phyloP scores from a whole-genome alignment of 495 filamentous ascomycete species.

The Hypoxylon cercidicola region DNA sequence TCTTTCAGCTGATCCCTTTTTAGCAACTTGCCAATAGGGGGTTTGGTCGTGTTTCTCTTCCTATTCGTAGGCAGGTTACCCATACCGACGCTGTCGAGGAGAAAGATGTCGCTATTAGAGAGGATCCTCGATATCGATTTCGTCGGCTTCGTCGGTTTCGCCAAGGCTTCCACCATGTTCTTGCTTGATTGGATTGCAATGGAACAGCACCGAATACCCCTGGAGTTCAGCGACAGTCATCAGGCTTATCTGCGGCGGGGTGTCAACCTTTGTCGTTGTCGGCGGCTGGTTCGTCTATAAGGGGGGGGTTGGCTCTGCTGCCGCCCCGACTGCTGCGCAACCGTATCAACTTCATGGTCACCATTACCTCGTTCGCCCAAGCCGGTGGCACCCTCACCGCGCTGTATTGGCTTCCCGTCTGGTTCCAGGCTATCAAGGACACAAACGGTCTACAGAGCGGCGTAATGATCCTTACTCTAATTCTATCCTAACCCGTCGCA shows the following conservation, averaged over 20 bases:
- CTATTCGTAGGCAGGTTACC: conserved; percentile 32
- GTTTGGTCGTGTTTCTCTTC: conserved; percentile 31
- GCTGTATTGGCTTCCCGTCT: conserved; percentile 65
- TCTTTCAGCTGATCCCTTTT: not conserved
- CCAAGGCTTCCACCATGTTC: conserved; percentile 55
- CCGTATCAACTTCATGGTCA: conserved; percentile 45
- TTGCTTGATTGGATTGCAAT: conserved; percentile 62
- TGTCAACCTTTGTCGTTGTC: conserved; percentile 48
- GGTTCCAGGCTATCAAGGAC: conserved; percentile 71
- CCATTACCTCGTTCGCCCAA: conserved; percentile 37
- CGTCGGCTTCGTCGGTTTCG: conserved; percentile 58
- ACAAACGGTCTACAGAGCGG: conserved; percentile 60
- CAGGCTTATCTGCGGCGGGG: conserved; percentile 56
- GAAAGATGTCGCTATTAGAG: conserved; percentile 6
- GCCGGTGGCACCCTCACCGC: conserved; percentile 33
- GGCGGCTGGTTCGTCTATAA: conserved; percentile 58
- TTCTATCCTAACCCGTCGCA: conserved; percentile 60
- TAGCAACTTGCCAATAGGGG: conserved; percentile 34
- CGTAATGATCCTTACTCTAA: conserved; percentile 62
- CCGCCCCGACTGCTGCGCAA: conserved; percentile 39
- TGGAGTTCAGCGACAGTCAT: conserved; percentile 56
- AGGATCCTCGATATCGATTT: conserved; percentile 55
- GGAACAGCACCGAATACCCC: conserved; percentile 57
- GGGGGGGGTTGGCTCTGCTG: conserved; percentile 56
- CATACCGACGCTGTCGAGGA: conserved; percentile 23